Percentiles rank a stretch among this genome's conserved stretches.
Evolutionary conservation across 495 filamentous ascomycete genomes (phyloP).

Genomic region (Halenospora varia): DNA sequence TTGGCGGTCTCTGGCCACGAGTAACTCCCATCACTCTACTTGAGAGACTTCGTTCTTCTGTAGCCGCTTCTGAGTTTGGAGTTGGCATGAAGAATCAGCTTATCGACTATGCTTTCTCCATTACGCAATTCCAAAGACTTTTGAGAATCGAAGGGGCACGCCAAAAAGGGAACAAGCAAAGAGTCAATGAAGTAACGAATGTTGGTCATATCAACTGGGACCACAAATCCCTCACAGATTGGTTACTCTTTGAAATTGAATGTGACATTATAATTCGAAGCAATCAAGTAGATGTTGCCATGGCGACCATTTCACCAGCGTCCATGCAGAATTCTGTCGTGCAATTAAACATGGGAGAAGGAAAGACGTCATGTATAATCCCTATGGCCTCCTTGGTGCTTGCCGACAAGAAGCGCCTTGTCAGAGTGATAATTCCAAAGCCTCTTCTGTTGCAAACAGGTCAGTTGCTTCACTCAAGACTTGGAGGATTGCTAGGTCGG

Average conservation of each 20-base stretch:
- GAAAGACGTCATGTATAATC: slow-evolving; percentile 21
- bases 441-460: slow-evolving; percentile 13
- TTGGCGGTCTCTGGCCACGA: slow-evolving; percentile 48
- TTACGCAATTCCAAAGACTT: slow-evolving; percentile 44
- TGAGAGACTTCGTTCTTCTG: slow-evolving; percentile 43
- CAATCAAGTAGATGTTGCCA: slow-evolving; percentile 50
- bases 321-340: slow-evolving; percentile 46
- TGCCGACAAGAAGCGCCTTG: slow-evolving; percentile 8
- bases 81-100: slow-evolving; percentile 40
- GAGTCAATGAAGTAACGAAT: slow-evolving; percentile 36
- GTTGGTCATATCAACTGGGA: slow-evolving; percentile 49
- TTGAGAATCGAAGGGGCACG: slow-evolving; percentile 32
- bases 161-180: slow-evolving; percentile 21
- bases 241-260: slow-evolving; percentile 57
- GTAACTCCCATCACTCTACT: slow-evolving; percentile 47
- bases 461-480: slow-evolving; percentile 4
- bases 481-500: slow-evolving; percentile 17
- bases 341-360: slow-evolving; percentile 43
- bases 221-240: slow-evolving; percentile 41
- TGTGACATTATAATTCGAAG: slow-evolving; percentile 45
- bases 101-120: slow-evolving; percentile 34
- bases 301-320: slow-evolving; percentile 42
- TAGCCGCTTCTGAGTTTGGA: slow-evolving; percentile 28
- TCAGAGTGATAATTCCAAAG: slow-evolving; percentile 20
- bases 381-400: slow-evolving; percentile 14